Base-by-base conservation (phyloP, 176 grass and related monocot genomes). In the Oropetium thomaeum region DNA sequence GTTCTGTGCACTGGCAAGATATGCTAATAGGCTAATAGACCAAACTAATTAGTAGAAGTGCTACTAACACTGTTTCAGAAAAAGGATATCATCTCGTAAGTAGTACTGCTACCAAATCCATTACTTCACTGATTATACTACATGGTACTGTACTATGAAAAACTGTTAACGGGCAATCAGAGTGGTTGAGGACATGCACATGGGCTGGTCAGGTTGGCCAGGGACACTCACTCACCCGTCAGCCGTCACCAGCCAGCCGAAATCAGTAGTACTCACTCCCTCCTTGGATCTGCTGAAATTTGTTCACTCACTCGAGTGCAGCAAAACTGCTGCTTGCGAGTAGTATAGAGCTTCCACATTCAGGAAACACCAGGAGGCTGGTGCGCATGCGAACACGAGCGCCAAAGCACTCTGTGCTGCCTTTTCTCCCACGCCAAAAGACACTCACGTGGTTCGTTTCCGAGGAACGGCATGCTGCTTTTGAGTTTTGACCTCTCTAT, bases 121-220 rank as follows among this genome's bases (percentile, higher is more conserved):
- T 7, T 17, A 2, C 23, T 74, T 30, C 27, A 52, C 31, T 35
- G 2, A 35, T 34, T 23, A 20, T n/a, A 62, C 11, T 58, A 33
- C 3, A 6, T 26, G 10, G 26, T 12, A 26, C 23, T 26, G n/a
- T 39, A 28, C 22, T 14, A 62, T 30, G 28, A 39, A 59, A 38
- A 29, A 33, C 9, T 53, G 52, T 16, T 16, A 23, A 23, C 11
- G 28, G 32, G 54, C 37, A 42, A 62, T 34, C 70, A 30, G 70
- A 28, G 53, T 6, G 63, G 1, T 31, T 7, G 1, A 31, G 3
- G 29, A n/a, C n/a, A n/a, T n/a, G 71, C 84, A 82, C 85, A 52
- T 82, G 72, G 54, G 51, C 13, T 76, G 81, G 30, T 58, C 31
- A 48, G 39, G 65, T 80, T 65, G 47, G 58, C 20, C 13, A 31